Base-by-base conservation (phyloP, 2,329 filamentous ascomycete species). In the Neoscytalidium dimidiatum region DNA sequence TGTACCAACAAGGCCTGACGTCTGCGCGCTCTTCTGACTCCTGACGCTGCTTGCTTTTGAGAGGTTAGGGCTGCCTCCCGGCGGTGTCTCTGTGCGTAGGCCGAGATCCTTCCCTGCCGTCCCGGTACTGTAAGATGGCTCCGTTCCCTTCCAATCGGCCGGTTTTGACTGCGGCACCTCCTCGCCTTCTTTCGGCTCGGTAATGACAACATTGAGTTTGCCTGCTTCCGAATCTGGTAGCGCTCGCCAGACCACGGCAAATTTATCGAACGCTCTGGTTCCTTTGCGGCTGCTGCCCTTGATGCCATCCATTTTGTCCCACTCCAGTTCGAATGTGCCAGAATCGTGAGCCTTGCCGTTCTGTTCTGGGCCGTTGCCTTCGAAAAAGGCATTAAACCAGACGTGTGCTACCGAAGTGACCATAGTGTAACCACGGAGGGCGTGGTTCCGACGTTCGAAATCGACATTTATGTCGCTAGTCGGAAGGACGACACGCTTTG, bases 331-430 rank as follows among this genome's bases (percentile, higher is more conserved):
- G 73, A 91, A 92, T 6, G 90, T 83, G 9, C 89, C 94, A 9
- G 85, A 91, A 48, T 89, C 84, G 56, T 90, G 84, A 0, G 92
- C 83, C 17, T 82, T 79, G 26, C 91, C 92, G 29, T 81, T 77
- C 46, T 88, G 83, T 72, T 93, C 90, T 0, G 90, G 88, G 0
- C 91, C 90, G 21, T 86, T 81, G 49, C 94, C 93, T 79, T 98
- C 95, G 71, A 98, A 98, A 78, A 89, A 98, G 1, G 89, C 83
- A 73, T 99, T 99, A 82, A 97, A 97, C 95, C 95, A 99, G 17
- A 97, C 92, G 72, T 98, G 94, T 0, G 94, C 94, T 9, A 98
- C 89, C 0, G 94, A 89, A 0, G 94, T 97, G 3, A 97, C 92
- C 88, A 98, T 92, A 0, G 92, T 93, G 0, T 92, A 90, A 6